Evolutionary conservation across 2,329 filamentous ascomycete species (phyloP).

Genomic region (Aureobasidium sp.): DNA sequence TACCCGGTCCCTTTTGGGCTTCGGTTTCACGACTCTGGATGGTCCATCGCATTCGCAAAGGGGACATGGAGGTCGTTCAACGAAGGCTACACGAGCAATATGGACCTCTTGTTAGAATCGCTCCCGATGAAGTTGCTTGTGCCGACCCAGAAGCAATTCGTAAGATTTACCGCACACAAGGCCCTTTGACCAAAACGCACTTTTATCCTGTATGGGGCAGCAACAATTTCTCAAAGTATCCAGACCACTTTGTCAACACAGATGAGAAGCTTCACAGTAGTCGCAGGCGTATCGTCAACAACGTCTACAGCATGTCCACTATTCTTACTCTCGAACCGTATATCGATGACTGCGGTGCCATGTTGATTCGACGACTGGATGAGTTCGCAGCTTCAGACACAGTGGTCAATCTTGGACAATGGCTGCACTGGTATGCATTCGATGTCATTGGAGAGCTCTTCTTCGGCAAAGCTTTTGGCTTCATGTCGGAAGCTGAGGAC

Average conservation of each 20-base stretch:
- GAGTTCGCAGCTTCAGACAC: slow-evolving; percentile 27
- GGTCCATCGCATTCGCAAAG: slow-evolving; percentile 74
- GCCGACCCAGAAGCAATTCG: slow-evolving; percentile 74
- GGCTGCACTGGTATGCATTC: slow-evolving; percentile 42
- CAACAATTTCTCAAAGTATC: slow-evolving; percentile 18
- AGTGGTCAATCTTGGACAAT: slow-evolving; percentile 32
- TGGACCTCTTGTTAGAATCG: slow-evolving; percentile 76
- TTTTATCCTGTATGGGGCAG: slow-evolving; percentile 35
- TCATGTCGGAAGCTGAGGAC: slow-evolving; percentile 25
- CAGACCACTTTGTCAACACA: not conserved
- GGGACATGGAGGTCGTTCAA: slow-evolving; percentile 62
- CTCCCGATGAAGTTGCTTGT: slow-evolving; percentile 79
- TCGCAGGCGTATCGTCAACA: slow-evolving; percentile 43
- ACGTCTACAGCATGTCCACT: slow-evolving; percentile 46
- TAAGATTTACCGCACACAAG: slow-evolving; percentile 65
- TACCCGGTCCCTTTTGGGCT: slow-evolving; percentile 58
- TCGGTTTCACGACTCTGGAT: slow-evolving; percentile 50
- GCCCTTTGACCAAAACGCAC: slow-evolving; percentile 27
- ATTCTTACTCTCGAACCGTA: slow-evolving; percentile 38
- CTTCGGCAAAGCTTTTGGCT: slow-evolving; percentile 48
- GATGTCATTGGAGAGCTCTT: slow-evolving; percentile 48
- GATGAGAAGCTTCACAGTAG: slow-evolving; percentile 45
- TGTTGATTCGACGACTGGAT: slow-evolving; percentile 30
- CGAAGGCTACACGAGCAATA: slow-evolving; percentile 65
- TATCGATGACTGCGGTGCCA: slow-evolving; percentile 29